Conservation (phyloP, 2,329 filamentous ascomycete species). For the Phoma sp. region DNA sequence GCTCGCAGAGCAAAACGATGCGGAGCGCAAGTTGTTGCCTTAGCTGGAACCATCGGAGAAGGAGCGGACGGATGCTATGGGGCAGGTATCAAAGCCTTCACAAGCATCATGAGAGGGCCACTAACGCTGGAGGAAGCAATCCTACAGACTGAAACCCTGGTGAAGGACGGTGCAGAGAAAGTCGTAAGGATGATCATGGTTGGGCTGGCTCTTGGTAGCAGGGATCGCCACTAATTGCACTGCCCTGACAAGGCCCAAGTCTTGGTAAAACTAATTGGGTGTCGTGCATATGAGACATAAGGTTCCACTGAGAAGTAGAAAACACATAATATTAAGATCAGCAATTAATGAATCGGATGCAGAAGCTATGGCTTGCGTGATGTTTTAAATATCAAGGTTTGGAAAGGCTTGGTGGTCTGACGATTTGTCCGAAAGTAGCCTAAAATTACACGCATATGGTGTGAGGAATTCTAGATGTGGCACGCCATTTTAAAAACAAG, state of each 20-base stretch:
- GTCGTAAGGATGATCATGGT: slow-evolving; percentile 50
- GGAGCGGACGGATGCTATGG: slow-evolving; percentile 39
- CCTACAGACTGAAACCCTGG: slow-evolving; percentile 42
- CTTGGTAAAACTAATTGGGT: not conserved
- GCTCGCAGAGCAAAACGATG: slow-evolving; percentile 57
- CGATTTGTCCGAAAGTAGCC: too few relatives aligned
- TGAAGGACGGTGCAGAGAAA: slow-evolving; percentile 49
- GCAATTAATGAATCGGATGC: too few relatives aligned
- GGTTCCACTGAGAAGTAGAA: not conserved
- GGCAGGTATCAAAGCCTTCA: slow-evolving; percentile 46
- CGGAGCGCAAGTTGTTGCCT: slow-evolving; percentile 56
- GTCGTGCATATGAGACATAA: not conserved
- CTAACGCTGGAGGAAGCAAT: slow-evolving; percentile 47
- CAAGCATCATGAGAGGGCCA: slow-evolving; percentile 46
- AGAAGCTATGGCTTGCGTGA: too few relatives aligned
- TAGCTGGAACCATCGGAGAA: slow-evolving; percentile 41
- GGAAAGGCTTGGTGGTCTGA: too few relatives aligned
- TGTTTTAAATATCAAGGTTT: too few relatives aligned
- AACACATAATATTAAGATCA: too few relatives aligned
- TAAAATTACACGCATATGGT: too few relatives aligned
- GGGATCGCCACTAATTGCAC: slow-evolving; percentile 15
- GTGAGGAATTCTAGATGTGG: too few relatives aligned
- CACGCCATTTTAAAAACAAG: too few relatives aligned
- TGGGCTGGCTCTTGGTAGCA: slow-evolving; percentile 36
- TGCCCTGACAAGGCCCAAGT: slow-evolving; percentile 5